Conservation (phyloP, 768 basidiomycete genomes). For the Lentinula guzmanii region DNA sequence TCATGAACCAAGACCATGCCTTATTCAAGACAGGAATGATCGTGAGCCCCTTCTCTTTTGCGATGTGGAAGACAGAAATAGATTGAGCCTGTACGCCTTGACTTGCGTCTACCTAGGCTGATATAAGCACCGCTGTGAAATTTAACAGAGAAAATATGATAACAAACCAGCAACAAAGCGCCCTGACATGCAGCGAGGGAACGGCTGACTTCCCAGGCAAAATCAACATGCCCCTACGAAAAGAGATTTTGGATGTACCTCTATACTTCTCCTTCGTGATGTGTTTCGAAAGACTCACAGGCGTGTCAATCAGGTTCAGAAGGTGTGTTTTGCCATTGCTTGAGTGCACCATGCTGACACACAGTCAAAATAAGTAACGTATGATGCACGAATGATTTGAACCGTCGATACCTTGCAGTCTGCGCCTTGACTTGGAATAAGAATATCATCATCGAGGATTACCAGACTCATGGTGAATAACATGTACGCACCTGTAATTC, state of each 20-base stretch:
- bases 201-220: constrained; percentile 93
- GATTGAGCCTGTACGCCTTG: constrained; percentile 98
- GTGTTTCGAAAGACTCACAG: constrained; percentile 37
- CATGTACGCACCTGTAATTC: constrained; percentile 73
- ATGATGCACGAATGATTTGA: background rate
- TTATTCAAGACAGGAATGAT: constrained; percentile 95
- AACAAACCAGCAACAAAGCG: constrained; percentile 54
- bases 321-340: constrained; percentile 54
- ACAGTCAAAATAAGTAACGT: constrained; percentile 7
- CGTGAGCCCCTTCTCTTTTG: constrained; percentile 70
- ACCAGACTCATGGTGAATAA: too few relatives aligned
- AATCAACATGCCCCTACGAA: constrained; percentile 91
- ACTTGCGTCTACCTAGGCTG: constrained; percentile 83
- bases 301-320: constrained; percentile 95
- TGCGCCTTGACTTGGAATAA: constrained; percentile 82
- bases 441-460: background rate
- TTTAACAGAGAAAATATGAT: background rate
- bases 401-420: constrained; percentile 63
- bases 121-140: background rate
- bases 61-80: constrained; percentile 89
- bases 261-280: background rate
- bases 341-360: constrained; percentile 69
- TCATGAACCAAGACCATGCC: constrained; percentile 29
- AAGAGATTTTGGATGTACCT: background rate
- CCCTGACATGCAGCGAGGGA: constrained; percentile 93